Conservation (phyloP, 345 rosid genomes). For the Lepidium aucheri region DNA sequence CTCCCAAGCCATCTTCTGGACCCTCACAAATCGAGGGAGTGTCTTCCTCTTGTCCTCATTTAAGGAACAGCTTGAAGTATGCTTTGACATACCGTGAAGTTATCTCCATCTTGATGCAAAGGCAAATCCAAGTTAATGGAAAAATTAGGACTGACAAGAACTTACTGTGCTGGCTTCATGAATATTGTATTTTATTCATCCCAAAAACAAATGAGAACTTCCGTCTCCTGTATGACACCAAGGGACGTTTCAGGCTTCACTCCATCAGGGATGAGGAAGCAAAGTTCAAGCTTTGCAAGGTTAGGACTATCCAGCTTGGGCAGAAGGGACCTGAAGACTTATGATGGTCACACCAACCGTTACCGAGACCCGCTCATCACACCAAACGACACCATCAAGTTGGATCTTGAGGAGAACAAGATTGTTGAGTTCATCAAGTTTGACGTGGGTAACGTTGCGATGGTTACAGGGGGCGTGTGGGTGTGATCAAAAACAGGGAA, state of each 20-base stretch:
- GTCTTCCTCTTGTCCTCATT: constrained; percentile 33
- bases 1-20: constrained; percentile 32
- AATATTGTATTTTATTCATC: constrained; percentile 29
- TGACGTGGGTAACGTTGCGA: constrained; percentile 57
- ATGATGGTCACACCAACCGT: constrained; percentile 28
- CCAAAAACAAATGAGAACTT: constrained; percentile 28
- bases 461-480: constrained; percentile 52
- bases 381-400: constrained; percentile 58
- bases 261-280: constrained; percentile 30
- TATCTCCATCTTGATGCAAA: constrained; percentile 28
- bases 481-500: constrained; percentile 28
- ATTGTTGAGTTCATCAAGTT: constrained; percentile 54
- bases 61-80: constrained; percentile 49
- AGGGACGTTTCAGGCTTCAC: constrained; percentile 31
- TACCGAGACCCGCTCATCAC: constrained; percentile 36
- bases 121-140: constrained; percentile 29
- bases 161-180: constrained; percentile 32
- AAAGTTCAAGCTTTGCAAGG: constrained; percentile 29
- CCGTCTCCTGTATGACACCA: constrained; percentile 33
- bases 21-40: constrained; percentile 35
- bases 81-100: constrained; percentile 52
- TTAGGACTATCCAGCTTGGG: constrained; percentile 24
- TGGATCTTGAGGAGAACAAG: constrained; percentile 36
- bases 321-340: constrained; percentile 27
- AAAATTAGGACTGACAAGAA: constrained; percentile 31